Conservation (phyloP, 331 rosid species). For the Telfairia occidentalis region DNA sequence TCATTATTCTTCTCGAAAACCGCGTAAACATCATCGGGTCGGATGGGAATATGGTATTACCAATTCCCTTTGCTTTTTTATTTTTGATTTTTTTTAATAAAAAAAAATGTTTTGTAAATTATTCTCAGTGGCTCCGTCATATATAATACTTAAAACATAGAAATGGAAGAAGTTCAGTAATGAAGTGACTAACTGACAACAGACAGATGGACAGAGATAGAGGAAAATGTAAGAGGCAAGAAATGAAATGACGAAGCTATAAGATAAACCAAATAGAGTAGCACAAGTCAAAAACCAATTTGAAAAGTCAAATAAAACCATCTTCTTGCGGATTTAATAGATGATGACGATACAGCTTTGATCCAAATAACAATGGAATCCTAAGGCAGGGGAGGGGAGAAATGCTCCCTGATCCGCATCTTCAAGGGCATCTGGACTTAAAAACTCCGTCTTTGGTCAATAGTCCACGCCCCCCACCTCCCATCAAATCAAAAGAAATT, state of each 20-base stretch:
- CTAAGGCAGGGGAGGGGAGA: neutral
- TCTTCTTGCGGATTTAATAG: neutral
- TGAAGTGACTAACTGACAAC: too few relatives aligned
- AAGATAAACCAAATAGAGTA: too few relatives aligned
- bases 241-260: neutral
- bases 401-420: neutral
- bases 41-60: too few relatives aligned
- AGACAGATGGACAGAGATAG: too few relatives aligned
- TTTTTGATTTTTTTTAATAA: too few relatives aligned
- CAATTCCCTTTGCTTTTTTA: neutral
- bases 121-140: neutral
- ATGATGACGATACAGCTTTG: neutral
- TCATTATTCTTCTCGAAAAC: neutral
- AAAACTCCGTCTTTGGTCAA: conserved; percentile 5
- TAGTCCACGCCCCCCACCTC: neutral
- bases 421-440: conserved; percentile 4
- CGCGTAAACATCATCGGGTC: neutral
- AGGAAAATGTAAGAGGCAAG: too few relatives aligned
- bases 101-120: too few relatives aligned
- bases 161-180: neutral
- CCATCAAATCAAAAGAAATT: neutral
- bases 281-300: neutral
- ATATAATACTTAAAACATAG: neutral
- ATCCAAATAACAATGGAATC: neutral
- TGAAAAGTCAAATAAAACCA: neutral